phyloP scores from a whole-genome alignment of 371 early-diverging fungal genomes.

The Rhizomucor miehei region DNA sequence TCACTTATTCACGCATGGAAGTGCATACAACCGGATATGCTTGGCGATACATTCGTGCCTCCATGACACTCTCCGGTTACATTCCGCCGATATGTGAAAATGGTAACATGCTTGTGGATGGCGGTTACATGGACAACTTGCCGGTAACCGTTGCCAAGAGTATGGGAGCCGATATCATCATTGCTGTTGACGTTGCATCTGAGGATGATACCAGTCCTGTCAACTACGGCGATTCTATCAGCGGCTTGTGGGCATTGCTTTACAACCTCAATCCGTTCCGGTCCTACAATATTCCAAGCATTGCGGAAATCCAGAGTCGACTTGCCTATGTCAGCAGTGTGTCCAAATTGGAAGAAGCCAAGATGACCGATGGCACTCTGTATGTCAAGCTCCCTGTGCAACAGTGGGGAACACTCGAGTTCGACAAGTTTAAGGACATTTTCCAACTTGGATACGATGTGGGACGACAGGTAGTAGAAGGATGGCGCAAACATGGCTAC shows the following conservation, averaged over 20 bases:
- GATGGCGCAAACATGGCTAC: constrained; percentile 84
- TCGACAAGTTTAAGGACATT: constrained; percentile 92
- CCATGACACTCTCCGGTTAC: constrained; percentile 97
- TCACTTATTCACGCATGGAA: constrained; percentile 93
- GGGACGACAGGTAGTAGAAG: constrained; percentile 74
- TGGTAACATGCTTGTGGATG: constrained; percentile 97
- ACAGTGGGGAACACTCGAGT: constrained; percentile 90
- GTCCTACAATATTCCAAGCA: constrained; percentile 78
- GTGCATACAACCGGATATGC: constrained; percentile 92
- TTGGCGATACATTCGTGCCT: constrained; percentile 98
- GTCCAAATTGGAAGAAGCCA: constrained; percentile 87
- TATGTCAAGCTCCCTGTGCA: constrained; percentile 91
- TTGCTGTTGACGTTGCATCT: constrained; percentile 96
- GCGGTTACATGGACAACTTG: constrained; percentile 99
- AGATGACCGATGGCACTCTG: constrained; percentile 77
- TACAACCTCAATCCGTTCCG: constrained; percentile 83
- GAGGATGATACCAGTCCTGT: constrained; percentile 91
- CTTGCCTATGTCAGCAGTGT: constrained; percentile 96
- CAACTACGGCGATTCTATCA: constrained; percentile 91
- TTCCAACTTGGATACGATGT: constrained; percentile 90
- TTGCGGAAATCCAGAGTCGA: constrained; percentile 97
- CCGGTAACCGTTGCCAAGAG: constrained; percentile 94
- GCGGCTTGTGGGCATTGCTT: constrained; percentile 92
- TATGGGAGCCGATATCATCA: constrained; percentile 91
- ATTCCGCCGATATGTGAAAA: constrained; percentile 96